Percentiles rank a stretch among this genome's conserved stretches.
These are phyloP conservation scores for Spizellomyces punctatus DNA, from an alignment of 192 early-diverging fungal species.

Conservation along the genomic window DNA sequence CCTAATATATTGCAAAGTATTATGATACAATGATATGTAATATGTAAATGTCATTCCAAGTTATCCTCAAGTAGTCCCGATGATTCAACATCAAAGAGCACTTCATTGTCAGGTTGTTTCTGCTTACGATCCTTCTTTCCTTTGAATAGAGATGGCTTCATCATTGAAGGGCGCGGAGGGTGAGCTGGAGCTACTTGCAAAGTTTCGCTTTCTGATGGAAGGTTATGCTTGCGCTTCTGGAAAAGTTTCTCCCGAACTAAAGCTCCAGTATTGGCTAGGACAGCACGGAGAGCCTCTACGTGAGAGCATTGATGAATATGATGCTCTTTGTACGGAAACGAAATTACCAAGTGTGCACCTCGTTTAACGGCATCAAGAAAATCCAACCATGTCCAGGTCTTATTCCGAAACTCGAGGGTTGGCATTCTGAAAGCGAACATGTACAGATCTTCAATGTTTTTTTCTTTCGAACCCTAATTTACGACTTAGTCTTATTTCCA, in stretches of 20 bases:
- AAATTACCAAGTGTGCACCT: slow-evolving; percentile 43
- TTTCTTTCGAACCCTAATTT: slow-evolving; percentile 70
- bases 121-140: background rate
- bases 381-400: slow-evolving; percentile 81
- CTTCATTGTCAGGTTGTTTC: background rate
- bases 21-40: too few relatives aligned
- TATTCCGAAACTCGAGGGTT: slow-evolving; percentile 78
- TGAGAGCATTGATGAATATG: background rate
- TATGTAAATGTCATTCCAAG: too few relatives aligned
- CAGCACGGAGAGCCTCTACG: slow-evolving; percentile 50
- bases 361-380: slow-evolving; percentile 68
- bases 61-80: background rate
- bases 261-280: slow-evolving; percentile 53
- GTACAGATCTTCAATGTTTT: slow-evolving; percentile 75
- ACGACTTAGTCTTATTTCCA: background rate
- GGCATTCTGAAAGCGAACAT: slow-evolving; percentile 75
- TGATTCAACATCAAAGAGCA: background rate
- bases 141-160: background rate
- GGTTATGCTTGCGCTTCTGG: slow-evolving; percentile 34
- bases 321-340: background rate
- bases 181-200: background rate
- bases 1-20: too few relatives aligned
- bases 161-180: background rate
- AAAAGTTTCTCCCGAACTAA: slow-evolving; percentile 58
- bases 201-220: background rate